These are phyloP conservation scores for Haplosporangium sp. DNA, from an alignment of 371 early-diverging fungal species.

Conservation along the genomic window DNA sequence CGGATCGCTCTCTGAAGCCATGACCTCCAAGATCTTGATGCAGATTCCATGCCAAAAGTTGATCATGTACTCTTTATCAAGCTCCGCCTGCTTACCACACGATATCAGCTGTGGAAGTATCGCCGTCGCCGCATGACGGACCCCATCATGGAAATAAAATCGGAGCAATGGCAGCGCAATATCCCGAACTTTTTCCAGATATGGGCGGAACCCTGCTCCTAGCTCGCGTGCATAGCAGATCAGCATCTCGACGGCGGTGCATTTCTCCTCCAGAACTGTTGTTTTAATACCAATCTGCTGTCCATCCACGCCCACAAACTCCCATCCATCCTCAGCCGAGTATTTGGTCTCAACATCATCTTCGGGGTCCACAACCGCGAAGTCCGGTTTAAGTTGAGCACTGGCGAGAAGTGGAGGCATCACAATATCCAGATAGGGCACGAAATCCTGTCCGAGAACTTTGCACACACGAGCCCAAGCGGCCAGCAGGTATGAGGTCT, in stretches of 20 bases:
- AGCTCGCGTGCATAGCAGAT: slow-evolving; percentile 93
- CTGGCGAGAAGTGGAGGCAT: slow-evolving; percentile 91
- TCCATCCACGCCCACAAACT: slow-evolving; percentile 88
- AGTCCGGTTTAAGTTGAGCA: slow-evolving; percentile 92
- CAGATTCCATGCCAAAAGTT: slow-evolving; percentile 75
- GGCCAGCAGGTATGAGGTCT: slow-evolving; percentile 89
- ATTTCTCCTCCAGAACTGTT: slow-evolving; percentile 95
- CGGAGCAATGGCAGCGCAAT: slow-evolving; percentile 89
- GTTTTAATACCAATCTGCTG: slow-evolving; percentile 96
- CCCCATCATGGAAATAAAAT: slow-evolving; percentile 97
- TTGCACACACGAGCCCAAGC: slow-evolving; percentile 98
- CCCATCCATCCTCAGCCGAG: slow-evolving; percentile 95
- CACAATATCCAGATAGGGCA: slow-evolving; percentile 90
- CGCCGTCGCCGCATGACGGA: slow-evolving; percentile 88
- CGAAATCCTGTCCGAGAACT: slow-evolving; percentile 93
- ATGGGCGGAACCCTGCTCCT: slow-evolving; percentile 88
- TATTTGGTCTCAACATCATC: slow-evolving; percentile 89
- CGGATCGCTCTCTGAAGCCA: slow-evolving; percentile 81
- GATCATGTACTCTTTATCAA: slow-evolving; percentile 54
- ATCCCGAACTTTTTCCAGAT: slow-evolving; percentile 82
- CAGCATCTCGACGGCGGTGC: slow-evolving; percentile 97
- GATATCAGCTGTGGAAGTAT: slow-evolving; percentile 84
- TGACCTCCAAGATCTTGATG: slow-evolving; percentile 74
- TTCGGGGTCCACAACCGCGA: slow-evolving; percentile 89
- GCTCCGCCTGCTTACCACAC: slow-evolving; percentile 66